phyloP scores from a whole-genome alignment of 352 stramenopile species.

The Phytophthora pisi region DNA sequence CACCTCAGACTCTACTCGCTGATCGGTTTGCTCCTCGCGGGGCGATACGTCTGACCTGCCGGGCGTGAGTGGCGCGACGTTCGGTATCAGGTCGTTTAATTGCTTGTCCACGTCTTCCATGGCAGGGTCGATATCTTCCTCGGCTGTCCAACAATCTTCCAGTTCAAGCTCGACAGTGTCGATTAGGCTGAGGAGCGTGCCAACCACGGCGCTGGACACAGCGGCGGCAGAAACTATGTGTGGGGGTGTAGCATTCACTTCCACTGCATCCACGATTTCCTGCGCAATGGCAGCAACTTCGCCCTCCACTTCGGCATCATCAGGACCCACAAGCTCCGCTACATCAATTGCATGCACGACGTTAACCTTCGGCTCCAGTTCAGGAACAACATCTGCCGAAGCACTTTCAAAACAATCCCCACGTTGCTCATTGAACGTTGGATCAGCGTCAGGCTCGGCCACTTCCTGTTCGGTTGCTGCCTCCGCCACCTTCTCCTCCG shows the following conservation, averaged over 20 bases:
- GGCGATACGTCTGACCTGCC: too few species aligned
- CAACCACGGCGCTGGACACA: conserved; percentile 26
- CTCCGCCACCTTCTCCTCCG: background rate
- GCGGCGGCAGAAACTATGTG: conserved; percentile 27
- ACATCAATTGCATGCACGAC: background rate
- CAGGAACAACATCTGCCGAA: background rate
- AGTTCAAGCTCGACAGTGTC: conserved; percentile 21
- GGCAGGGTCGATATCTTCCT: conserved; percentile 1
- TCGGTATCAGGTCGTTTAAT: background rate
- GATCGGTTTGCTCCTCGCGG: background rate
- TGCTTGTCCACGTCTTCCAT: background rate
- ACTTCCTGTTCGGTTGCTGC: background rate
- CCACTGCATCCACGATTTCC: conserved; percentile 18
- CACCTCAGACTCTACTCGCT: too few species aligned
- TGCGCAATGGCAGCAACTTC: conserved; percentile 12
- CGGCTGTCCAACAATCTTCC: conserved; percentile 8
- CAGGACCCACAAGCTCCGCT: background rate
- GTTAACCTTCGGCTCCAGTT: too few species aligned
- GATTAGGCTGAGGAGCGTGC: conserved; percentile 22
- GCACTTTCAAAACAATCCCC: background rate
- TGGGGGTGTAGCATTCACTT: conserved; percentile 14
- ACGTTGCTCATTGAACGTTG: too few species aligned
- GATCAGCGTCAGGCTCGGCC: background rate
- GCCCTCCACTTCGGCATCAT: conserved; percentile 14
- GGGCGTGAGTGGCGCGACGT: too few species aligned